Evolutionary conservation across 2,329 filamentous ascomycete species (phyloP), one percentile per base, ranked within the genome.

Genomic region (Ascochyta clinopodiicola): DNA sequence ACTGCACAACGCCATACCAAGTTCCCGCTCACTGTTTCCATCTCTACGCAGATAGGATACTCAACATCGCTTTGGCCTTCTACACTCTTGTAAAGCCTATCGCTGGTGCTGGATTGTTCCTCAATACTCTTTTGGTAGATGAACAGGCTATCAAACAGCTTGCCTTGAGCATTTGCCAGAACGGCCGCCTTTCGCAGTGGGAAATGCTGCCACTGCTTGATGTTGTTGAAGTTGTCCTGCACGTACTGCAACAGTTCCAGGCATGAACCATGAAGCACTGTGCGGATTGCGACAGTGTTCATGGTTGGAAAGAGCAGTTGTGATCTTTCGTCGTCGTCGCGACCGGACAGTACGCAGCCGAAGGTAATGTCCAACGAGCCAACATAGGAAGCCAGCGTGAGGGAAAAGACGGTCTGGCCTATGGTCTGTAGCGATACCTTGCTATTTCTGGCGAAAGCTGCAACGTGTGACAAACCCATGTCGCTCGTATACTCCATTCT

Each of bases 261-360:
- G 0, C 84, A 77, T 0, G 82, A 86, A 1, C 91, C 91, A 64
- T 95, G 89, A 2, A 96, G 72, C 2, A 93, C 81, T 1, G 84
- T 84, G 10, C 92, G 83, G 7, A 96, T 80, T 0, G 89, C 85
- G 0, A 96, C 87, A 0, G 93, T 96, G 68, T 96, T 97, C 90
- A 97, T 96, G 0, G 90, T 91, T 0, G 93, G 94, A 66, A 96
- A 97, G 69, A 93, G 81, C 12, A 94, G 75, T 24, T 84, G 74
- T 38, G 89, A 84, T 0, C 86, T 84, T 15, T 84, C 82, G 40
- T 90, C 87, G 9, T 86, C 86, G 52, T 95, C 91, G n/a, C 94
- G 84, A 15, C 94, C 93, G 0, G 92, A 92, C 12, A 96, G 80
- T 1, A 97, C 88, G 0, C 91, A 85, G 0, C 94, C 94, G 68